Base-by-base conservation (phyloP, 2,329 filamentous ascomycete genomes). In the Cytospora piceae region DNA sequence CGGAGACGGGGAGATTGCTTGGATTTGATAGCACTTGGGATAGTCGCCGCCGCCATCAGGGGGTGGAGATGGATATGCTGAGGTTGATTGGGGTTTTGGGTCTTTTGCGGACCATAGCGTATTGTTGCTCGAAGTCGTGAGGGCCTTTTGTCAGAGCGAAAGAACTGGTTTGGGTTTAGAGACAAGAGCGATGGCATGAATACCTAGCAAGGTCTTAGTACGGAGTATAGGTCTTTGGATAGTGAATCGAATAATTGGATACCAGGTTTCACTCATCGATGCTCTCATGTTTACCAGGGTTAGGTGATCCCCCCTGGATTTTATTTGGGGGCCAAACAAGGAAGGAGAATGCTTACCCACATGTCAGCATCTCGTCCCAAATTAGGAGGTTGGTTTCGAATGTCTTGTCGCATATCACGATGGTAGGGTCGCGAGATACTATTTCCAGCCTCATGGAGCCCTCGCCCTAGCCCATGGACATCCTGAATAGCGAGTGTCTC, bases 101-200 rank as follows among this genome's bases (percentile, higher is more conserved):
- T 31, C 14, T 49, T 22, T 12, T 56, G 24, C 24, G 61, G 22
- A 27, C 32, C 20, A 31, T 66, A 31, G 37, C 52, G n/a, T 60
- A 39, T 37, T 64, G 55, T 7, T 55, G 29, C n/a, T 54, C 24
- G 8, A 63, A 52, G 53, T 60, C 20, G 12, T 56, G 39, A 42
- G 54, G 12, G 9, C 14, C 4, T 15, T 17, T 39, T 4, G 4
- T 39, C 37, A 17, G 37, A 39, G 39, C 17, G 39, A 42, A 37
- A 8, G 32, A 42, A n/a, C 7, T 42, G 39, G 39, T n/a, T 15
- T n/a, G 4, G 5, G 20, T n/a, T 5, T 20, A 7, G 7, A 15
- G 17, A 12, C 6, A 17, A 60, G 27, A 60, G 58, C 58, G 46
- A 49, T 49, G 20, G 46, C 24, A 49, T 49, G 11, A 1, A 46